Evolutionary conservation across 192 early-diverging fungal genomes (phyloP).

Genomic region (Backusella morwellensis): DNA sequence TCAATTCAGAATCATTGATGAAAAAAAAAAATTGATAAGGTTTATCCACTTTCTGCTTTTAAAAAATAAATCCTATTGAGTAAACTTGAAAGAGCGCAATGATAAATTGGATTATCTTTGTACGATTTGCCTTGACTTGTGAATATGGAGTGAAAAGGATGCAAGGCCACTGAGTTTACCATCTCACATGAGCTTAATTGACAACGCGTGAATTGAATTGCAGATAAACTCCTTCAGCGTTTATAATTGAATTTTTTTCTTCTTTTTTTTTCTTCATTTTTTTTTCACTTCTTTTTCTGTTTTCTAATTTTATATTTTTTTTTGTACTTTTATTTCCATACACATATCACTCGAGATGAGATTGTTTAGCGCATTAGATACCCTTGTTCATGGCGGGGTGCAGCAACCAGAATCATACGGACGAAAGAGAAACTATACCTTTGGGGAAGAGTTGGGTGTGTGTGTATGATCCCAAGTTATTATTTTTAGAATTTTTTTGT

Average conservation of each 20-base stretch:
- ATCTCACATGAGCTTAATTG: not conserved
- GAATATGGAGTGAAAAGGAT: too few species aligned
- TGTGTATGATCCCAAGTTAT: not conserved
- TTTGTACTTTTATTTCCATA: not conserved
- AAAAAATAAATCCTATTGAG: too few species aligned
- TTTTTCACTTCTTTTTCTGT: not conserved
- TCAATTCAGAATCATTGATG: too few species aligned
- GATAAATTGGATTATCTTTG: too few species aligned
- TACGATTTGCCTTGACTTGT: too few species aligned
- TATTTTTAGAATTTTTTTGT: not conserved
- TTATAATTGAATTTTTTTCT: not conserved
- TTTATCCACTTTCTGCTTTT: too few species aligned
- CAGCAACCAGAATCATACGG: slow-evolving; percentile 56
- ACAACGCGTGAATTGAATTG: not conserved
- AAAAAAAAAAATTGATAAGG: too few species aligned
- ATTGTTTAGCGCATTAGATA: slow-evolving; percentile 24
- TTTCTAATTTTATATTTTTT: too few species aligned
- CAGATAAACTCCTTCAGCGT: not conserved
- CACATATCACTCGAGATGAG: not conserved
- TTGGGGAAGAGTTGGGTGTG: slow-evolving; percentile 59
- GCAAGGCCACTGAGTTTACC: not conserved
- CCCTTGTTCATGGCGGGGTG: slow-evolving; percentile 35
- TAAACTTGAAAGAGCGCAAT: too few species aligned
- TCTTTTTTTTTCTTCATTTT: not conserved
- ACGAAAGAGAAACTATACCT: slow-evolving; percentile 66